Evolutionary conservation across 768 basidiomycete species (phyloP).

Genomic region (Phanerodontia chrysosporium): DNA sequence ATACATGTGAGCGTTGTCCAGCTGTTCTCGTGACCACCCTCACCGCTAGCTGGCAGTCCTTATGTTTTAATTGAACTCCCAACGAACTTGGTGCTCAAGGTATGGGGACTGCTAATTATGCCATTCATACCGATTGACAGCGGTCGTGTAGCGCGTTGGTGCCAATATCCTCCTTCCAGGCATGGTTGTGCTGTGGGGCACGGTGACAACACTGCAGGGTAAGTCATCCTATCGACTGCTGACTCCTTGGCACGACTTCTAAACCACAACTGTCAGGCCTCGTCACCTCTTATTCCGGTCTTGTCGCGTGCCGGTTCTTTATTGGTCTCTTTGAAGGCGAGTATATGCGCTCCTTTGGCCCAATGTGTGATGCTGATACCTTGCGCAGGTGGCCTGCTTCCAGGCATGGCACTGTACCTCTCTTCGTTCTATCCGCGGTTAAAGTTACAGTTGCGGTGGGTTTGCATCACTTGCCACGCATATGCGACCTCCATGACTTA

Average conservation of each 20-base stretch:
- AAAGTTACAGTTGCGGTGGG: conserved; percentile 26
- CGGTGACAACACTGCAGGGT: conserved; percentile 58
- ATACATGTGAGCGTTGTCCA: conserved; percentile 32
- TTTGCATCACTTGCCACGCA: conserved; percentile 25
- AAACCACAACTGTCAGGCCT: background rate
- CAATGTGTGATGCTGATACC: background rate
- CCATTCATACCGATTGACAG: background rate
- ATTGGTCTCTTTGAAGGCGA: conserved; percentile 12
- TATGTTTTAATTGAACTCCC: conserved; percentile 60
- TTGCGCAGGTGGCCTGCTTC: conserved; percentile 2
- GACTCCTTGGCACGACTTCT: background rate
- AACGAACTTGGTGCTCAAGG: conserved; percentile 55
- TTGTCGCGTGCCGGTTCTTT: conserved; percentile 12
- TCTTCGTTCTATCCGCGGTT: conserved; percentile 25
- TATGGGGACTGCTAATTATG: background rate
- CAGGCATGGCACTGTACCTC: conserved; percentile 21
- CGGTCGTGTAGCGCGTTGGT: conserved; percentile 33
- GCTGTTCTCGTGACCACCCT: no score
- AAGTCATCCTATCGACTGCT: background rate
- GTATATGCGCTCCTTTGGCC: background rate
- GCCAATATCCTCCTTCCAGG: conserved; percentile 55
- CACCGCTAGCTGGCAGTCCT: conserved; percentile 32
- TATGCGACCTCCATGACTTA: conserved; percentile 53
- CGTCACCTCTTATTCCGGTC: conserved; percentile 6
- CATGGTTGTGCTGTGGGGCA: conserved; percentile 60